Evolutionary conservation across 2,329 filamentous ascomycete genomes (phyloP).

Genomic region (Paecilomyces fulvus): DNA sequence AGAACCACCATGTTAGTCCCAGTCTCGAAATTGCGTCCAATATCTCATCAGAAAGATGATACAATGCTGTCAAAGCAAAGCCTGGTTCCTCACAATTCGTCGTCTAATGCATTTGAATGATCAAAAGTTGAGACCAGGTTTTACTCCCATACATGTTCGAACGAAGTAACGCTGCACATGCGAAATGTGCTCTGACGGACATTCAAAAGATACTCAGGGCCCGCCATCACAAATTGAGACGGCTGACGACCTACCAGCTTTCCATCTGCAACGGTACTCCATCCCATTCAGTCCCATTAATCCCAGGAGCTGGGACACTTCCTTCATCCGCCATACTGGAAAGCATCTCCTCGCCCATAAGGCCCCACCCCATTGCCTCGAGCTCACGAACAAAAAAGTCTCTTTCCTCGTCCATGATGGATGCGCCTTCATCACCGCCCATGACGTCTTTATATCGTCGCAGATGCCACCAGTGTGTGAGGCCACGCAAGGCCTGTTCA

Average conservation of each 20-base stretch:
- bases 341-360: constrained; percentile 28
- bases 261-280: constrained; percentile 29
- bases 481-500: constrained; percentile 77
- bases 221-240: not conserved
- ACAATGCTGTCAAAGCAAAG: not conserved
- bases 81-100: not conserved
- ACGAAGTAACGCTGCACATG: not conserved
- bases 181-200: not conserved
- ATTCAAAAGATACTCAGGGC: not conserved
- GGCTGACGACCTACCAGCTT: constrained; percentile 15
- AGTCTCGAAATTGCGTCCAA: not conserved
- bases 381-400: constrained; percentile 74
- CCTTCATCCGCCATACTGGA: constrained; percentile 19
- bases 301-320: constrained; percentile 16
- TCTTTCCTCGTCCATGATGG: constrained; percentile 60
- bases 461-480: constrained; percentile 94
- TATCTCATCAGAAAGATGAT: not conserved
- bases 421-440: constrained; percentile 39
- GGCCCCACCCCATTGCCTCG: constrained; percentile 56
- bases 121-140: not conserved
- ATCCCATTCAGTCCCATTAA: constrained; percentile 28
- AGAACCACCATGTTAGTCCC: not conserved
- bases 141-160: not conserved
- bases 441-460: constrained; percentile 73
- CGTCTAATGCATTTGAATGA: not conserved